These are phyloP conservation scores for Plasmopara halstedii DNA, from an alignment of 352 stramenopile species.

Conservation along the genomic window DNA sequence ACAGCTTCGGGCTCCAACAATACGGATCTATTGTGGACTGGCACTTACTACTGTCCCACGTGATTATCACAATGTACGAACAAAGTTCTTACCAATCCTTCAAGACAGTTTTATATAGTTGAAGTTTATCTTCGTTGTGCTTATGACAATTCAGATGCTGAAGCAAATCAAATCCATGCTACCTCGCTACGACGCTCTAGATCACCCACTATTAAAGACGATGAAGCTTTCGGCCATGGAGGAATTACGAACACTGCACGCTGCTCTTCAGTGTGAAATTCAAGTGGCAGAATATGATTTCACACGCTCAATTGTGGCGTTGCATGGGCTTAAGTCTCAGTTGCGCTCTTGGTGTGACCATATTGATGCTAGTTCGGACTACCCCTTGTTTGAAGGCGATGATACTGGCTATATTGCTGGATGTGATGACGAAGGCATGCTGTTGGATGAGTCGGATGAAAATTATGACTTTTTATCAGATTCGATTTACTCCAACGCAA, in stretches of 20 bases:
- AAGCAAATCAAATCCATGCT: conserved; percentile 51
- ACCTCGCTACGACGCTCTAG: conserved; percentile 47
- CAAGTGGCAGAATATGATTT: conserved; percentile 70
- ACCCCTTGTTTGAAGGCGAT: conserved; percentile 61
- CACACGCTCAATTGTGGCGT: conserved; percentile 59
- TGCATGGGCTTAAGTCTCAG: conserved; percentile 63
- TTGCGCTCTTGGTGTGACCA: conserved; percentile 70
- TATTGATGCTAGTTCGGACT: conserved; percentile 72
- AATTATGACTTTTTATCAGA: conserved; percentile 49
- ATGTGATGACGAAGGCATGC: conserved; percentile 19
- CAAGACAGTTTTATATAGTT: too few relatives aligned
- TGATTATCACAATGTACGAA: conserved; percentile 42
- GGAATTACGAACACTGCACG: conserved; percentile 58
- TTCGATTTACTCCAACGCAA: conserved; percentile 59
- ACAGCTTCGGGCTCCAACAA: conserved; percentile 64
- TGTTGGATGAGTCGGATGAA: conserved; percentile 36
- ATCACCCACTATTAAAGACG: conserved; percentile 59
- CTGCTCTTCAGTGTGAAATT: conserved; percentile 59
- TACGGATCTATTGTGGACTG: conserved; percentile 58
- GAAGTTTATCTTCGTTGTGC: not conserved
- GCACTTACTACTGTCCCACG: conserved; percentile 40
- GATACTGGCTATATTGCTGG: conserved; percentile 35
- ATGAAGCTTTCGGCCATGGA: conserved; percentile 67
- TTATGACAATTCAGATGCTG: conserved; percentile 12
- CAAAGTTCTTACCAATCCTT: not conserved